Evolutionary conservation across 129 eudicot species (phyloP), one percentile per base, ranked within the genome.

Genomic region (Apium graveolens): DNA sequence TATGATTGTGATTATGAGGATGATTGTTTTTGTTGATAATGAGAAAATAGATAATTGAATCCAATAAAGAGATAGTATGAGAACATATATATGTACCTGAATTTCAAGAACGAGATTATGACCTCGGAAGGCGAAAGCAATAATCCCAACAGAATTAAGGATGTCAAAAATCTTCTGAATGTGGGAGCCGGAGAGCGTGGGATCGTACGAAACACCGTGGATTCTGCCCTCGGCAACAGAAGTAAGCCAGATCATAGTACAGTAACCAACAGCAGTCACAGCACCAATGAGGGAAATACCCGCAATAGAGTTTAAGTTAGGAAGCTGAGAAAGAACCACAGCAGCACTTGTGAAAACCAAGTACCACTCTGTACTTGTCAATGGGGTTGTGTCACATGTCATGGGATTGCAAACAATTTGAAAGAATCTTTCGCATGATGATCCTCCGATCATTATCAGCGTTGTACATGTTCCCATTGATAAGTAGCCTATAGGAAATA

Each of bases 21-120:
- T 10, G 45, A 42, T 42, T 42, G 45, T 42, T 42, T 42, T 46
- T 46, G 53, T 46, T 46, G 21, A 3, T 46, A 20, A 46, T 46
- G 21, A 42, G 45, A 42, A 42, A 42, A 8, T 2, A 14, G 16
- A 46, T 46, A 46, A 46, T 14, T 14, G 18, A 45, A 45, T 45
- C 51, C 51, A 45, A 45, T 0, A 14, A 45, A 45, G 51, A 14
- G 51, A 45, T 43, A 43, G 2, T 10, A 16, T 46, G 18, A 49
- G 24, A 4, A 17, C 38, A 3, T 32, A 70, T 49, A 6, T 27
- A 68, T 38, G 38, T 71, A 92, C 96, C 97, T 92, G 96, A 69
- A 92, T 92, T 81, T 92, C 97, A 48, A 92, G 96, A 39, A 86
- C 86, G 83, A 92, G 93, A 78, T 92, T 92, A 74, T 92, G 97